These are phyloP conservation scores for Ustilago lituana DNA, from an alignment of 1,284 basidiomycete species.

Conservation along the genomic window DNA sequence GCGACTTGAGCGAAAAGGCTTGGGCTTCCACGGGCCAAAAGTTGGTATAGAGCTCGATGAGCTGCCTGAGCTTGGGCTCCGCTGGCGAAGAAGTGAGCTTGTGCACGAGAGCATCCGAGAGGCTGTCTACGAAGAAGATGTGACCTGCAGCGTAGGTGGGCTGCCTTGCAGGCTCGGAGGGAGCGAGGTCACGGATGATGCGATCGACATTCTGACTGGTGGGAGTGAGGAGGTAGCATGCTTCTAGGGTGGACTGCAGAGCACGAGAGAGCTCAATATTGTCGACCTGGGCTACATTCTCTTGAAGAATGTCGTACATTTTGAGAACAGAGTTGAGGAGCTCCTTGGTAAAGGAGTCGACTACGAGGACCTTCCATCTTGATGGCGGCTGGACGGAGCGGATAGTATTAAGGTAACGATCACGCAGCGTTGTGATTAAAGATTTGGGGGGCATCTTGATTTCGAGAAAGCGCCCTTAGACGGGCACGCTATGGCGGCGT, in stretches of 20 bases:
- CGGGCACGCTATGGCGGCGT: too few relatives aligned
- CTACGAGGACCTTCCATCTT: constrained; percentile 93
- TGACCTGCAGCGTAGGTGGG: constrained; percentile 86
- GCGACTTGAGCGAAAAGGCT: constrained; percentile 60
- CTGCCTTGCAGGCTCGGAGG: constrained; percentile 30
- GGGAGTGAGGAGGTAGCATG: constrained; percentile 85
- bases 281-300: constrained; percentile 64
- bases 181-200: constrained; percentile 72
- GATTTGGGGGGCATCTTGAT: constrained; percentile 49
- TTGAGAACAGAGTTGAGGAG: constrained; percentile 87
- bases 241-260: constrained; percentile 56
- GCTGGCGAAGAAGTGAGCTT: constrained; percentile 62
- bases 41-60: constrained; percentile 65
- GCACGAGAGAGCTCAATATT: constrained; percentile 62
- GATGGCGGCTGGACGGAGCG: constrained; percentile 64
- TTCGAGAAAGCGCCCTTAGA: too few relatives aligned
- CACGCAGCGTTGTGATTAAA: constrained; percentile 45
- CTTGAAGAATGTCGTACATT: constrained; percentile 72
- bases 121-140: constrained; percentile 93
- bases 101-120: constrained; percentile 60
- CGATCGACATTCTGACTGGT: constrained; percentile 92
- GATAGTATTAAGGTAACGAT: constrained; percentile 60
- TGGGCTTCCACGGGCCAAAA: constrained; percentile 61
- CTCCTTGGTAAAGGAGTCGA: constrained; percentile 88
- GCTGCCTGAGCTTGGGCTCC: constrained; percentile 60